Evolutionary conservation across 164 flowering plant genomes (phyloP).

Genomic region (Vitis cinerea): DNA sequence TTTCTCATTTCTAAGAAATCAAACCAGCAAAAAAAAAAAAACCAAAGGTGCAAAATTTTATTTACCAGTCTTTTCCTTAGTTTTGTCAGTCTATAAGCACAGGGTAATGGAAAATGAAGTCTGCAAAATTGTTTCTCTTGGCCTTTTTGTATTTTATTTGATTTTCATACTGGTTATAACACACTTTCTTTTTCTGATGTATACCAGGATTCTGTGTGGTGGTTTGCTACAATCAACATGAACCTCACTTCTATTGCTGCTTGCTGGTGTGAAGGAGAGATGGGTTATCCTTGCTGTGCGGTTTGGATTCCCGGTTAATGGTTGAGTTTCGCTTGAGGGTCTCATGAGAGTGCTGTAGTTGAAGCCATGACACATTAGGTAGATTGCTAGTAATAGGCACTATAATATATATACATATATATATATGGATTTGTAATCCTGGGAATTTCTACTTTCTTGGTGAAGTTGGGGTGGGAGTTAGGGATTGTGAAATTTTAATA

Average conservation of each 20-base stretch:
- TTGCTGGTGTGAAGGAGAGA: constrained; percentile 20
- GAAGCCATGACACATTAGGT: constrained; percentile 19
- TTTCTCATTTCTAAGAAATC: too few species aligned
- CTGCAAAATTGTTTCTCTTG: not conserved
- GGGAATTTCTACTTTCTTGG: not conserved
- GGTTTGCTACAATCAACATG: constrained; percentile 15
- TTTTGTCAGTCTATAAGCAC: too few species aligned
- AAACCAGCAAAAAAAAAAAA: too few species aligned
- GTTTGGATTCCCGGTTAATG: constrained; percentile 16
- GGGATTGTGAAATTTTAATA: not conserved
- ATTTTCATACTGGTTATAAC: not conserved
- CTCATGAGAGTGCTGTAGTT: constrained; percentile 11
- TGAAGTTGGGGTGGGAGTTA: not conserved
- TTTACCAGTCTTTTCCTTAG: too few species aligned
- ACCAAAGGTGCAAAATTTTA: too few species aligned
- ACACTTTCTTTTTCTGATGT: too few species aligned
- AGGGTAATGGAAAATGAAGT: not conserved
- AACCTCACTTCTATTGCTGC: constrained; percentile 7
- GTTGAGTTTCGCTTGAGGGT: constrained; percentile 7
- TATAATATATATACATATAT: too few species aligned
- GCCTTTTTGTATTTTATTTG: not conserved
- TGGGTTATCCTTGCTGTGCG: constrained; percentile 7
- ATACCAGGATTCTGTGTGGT: constrained; percentile 19
- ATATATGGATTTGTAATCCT: not conserved
- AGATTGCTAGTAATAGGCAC: constrained; percentile 11